phyloP scores from a whole-genome alignment of 345 rosid species.

The Kandelia obovata region DNA sequence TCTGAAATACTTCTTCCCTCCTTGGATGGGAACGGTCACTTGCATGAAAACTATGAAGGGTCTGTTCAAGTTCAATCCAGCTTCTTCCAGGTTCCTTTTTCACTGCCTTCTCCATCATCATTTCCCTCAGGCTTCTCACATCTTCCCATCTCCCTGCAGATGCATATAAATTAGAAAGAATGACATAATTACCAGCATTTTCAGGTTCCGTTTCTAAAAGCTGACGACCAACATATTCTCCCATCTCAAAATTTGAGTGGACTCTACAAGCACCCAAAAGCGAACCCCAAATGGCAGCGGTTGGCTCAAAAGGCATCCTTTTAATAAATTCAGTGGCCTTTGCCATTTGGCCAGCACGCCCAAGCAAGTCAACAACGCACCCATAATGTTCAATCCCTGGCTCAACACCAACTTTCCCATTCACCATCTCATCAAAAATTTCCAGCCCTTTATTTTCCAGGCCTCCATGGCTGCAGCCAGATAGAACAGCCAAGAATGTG shows the following conservation, averaged over 20 bases:
- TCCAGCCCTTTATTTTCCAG: conserved; percentile 68
- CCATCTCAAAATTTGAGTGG: conserved; percentile 64
- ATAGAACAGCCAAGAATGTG: conserved; percentile 74
- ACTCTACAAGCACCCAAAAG: conserved; percentile 85
- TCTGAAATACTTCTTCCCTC: conserved; percentile 55
- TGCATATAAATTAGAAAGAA: conserved; percentile 82
- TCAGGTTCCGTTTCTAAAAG: conserved; percentile 76
- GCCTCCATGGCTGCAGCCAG: conserved; percentile 92
- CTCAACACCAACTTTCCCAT: conserved; percentile 39
- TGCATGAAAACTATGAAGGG: conserved; percentile 72
- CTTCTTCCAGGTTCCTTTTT: conserved; percentile 84
- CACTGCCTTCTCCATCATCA: conserved; percentile 71
- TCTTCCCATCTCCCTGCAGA: conserved; percentile 87
- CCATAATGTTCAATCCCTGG: conserved; percentile 79
- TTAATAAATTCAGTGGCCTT: conserved; percentile 59
- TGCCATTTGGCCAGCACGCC: conserved; percentile 74
- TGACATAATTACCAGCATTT: conserved; percentile 76
- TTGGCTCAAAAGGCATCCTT: conserved; percentile 70
- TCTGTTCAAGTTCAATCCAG: conserved; percentile 73
- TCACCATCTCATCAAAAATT: conserved; percentile 53
- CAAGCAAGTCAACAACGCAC: conserved; percentile 80
- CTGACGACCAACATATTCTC: conserved; percentile 50
- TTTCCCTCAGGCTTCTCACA: conserved; percentile 49
- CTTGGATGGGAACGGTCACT: conserved; percentile 76
- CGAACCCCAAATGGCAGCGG: conserved; percentile 77